Base-by-base conservation (phyloP, 1,284 basidiomycete species). In the Ustilago xerochloae region DNA sequence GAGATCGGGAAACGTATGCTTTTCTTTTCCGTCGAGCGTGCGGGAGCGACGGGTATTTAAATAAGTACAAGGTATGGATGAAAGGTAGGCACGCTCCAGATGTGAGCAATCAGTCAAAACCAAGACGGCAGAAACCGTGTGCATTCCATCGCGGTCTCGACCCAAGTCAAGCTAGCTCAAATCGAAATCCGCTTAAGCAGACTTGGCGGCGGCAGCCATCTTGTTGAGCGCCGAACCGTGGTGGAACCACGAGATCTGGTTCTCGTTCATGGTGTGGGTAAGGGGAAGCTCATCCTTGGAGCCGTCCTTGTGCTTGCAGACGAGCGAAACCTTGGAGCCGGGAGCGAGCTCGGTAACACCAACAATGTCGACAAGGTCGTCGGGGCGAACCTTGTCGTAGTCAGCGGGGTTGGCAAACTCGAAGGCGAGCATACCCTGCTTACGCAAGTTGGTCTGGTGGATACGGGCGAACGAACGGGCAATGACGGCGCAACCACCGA, bases 391-490 rank as follows among this genome's bases (percentile, higher is more conserved):
- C 63, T 77, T 79, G 65, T 84, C 82, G 72, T 84, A 84, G 76
- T 83, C 82, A 48, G 66, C 72, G 15, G 79, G 55, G 74, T 84
- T 60, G 70, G 77, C 55, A 48, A 84, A 84, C 50, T 81, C 79
- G 38, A 82, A 59, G 22, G 82, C 72, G 39, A 84, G 70, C 56
- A 84, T 72, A 58, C 82, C 82, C 69, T 82, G 81, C 76, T 79
- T 83, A 88, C 97, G 97, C 67, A 97, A 87, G 86, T 98, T 98
- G 13, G 95, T 97, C 86, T 98, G 94, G 86, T 99, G 97, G 69
- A 99, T 99, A 73, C 97, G 92, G 70, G 97, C 97, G 80, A 99
- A 99, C 3, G 94, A 97, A 84, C 93, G 90, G 83, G 91, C 91
- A 86, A 99, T 96, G 87, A 98, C 93, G 48, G 96, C 96, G 65